phyloP scores from a whole-genome alignment of 1,284 basidiomycete genomes.

The Moniliella sp. region DNA sequence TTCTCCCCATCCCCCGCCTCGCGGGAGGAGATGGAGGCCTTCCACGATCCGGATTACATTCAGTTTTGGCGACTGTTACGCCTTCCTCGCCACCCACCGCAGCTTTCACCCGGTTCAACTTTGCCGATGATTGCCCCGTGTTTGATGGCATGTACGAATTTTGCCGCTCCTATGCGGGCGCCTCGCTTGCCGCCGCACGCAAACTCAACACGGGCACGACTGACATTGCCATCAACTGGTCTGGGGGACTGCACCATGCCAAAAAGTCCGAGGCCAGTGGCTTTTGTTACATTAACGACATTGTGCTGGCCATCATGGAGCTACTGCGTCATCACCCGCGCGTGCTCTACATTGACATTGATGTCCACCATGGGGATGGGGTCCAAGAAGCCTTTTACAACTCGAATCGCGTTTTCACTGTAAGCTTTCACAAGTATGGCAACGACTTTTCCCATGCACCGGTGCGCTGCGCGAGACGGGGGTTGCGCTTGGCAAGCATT shows the following conservation, averaged over 20 bases:
- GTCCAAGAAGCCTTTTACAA: slow-evolving; percentile 98
- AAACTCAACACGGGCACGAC: slow-evolving; percentile 44
- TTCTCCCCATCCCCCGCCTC: slow-evolving; percentile 69
- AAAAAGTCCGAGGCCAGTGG: slow-evolving; percentile 90
- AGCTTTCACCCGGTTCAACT: slow-evolving; percentile 29
- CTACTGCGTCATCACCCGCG: too few relatives aligned
- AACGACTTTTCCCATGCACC: slow-evolving; percentile 62
- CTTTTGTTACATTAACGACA: slow-evolving; percentile 82
- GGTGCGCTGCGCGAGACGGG: slow-evolving; percentile 30
- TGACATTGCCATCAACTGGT: slow-evolving; percentile 95
- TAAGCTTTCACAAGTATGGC: slow-evolving; percentile 97
- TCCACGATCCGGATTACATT: slow-evolving; percentile 79
- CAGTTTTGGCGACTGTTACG: slow-evolving; percentile 54
- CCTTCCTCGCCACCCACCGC: slow-evolving; percentile 21
- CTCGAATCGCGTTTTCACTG: slow-evolving; percentile 87
- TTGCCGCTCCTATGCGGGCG: slow-evolving; percentile 27
- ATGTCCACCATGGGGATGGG: slow-evolving; percentile 92
- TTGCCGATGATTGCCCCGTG: slow-evolving; percentile 32
- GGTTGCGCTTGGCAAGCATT: slow-evolving; percentile 55
- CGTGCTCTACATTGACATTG: slow-evolving; percentile 89
- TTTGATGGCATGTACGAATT: slow-evolving; percentile 34
- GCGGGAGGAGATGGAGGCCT: slow-evolving; percentile 68
- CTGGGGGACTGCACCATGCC: slow-evolving; percentile 86
- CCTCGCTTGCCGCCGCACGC: slow-evolving; percentile 53
- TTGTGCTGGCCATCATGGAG: slow-evolving; percentile 49